Base-by-base conservation (phyloP, 495 filamentous ascomycete species). In the Xylaria flabelliformis region DNA sequence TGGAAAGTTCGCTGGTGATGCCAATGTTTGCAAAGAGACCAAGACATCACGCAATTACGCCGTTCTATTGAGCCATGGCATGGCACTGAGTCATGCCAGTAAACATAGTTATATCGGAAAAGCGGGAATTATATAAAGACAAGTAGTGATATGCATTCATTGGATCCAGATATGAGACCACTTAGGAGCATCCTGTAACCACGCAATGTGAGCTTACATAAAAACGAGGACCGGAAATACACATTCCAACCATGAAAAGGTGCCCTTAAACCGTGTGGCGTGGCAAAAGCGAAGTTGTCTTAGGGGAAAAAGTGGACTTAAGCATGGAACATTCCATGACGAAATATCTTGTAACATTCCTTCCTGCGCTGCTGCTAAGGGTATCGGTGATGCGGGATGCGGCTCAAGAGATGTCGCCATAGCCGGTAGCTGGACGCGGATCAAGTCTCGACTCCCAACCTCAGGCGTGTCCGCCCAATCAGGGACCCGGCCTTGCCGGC, bases 381-480 rank as follows among this genome's bases (percentile, higher is more conserved):
- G 46, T 73, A 61, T 73, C 71, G 71, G 71, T 42, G 71, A 36
- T 58, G 71, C 63, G 70, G 42, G 69, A 48, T 64, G 67, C 62
- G 62, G 70, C 62, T 59, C 34, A 2, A 58, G 63, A 65, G 70
- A 72, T 72, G 70, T 72, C 70, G 63, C 70, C 70, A 71, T 71
- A 71, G 69, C 69, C 69, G 69, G 59, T 32, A 65, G 53, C 34
- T 29, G 63, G 26, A 39, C 32, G 34, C 34, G n/a, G 24, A 69
- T 66, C 41, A 2, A 41, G 39, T 61, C 12, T 59, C 51, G n/a
- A 66, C 42, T 53, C 46, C 44, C 69, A 64, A 71, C 58, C 7
- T 46, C 42, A 32, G 39, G 21, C 39, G 42, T 59, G 34, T 64
- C 71, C 39, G 62, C 67, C 79, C 80, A 82, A 82, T 82, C 74